phyloP scores from a whole-genome alignment of 1,139 yeast species.

The Geotrichum bryndzae region DNA sequence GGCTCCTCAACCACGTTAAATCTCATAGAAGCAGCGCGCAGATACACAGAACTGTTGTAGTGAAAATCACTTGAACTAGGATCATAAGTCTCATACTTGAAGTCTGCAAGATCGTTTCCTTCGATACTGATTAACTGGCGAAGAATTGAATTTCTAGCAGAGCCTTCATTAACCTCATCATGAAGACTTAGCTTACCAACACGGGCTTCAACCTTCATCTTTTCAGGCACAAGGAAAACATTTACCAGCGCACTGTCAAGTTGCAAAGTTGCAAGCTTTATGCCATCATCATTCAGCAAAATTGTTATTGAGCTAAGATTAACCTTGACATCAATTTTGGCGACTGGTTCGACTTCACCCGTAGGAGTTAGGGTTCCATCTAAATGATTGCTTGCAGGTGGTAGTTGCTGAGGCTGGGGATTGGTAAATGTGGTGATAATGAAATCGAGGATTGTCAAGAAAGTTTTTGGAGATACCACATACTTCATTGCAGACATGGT shows the following conservation, averaged over 20 bases:
- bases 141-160: constrained; percentile 52
- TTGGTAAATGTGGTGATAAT: constrained; percentile 78
- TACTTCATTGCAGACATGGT: constrained; percentile 75
- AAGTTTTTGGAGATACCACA: constrained; percentile 69
- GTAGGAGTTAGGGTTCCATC: constrained; percentile 1
- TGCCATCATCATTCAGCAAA: constrained; percentile 76
- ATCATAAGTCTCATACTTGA: constrained; percentile 78
- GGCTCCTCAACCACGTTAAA: constrained; percentile 80
- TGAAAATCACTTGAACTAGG: constrained; percentile 34
- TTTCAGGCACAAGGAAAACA: constrained; percentile 66
- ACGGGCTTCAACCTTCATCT: constrained; percentile 65
- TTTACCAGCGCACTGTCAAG: constrained; percentile 68
- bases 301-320: constrained; percentile 68
- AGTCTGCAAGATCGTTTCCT: constrained; percentile 76
- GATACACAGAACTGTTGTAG: constrained; percentile 55
- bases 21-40: constrained; percentile 69
- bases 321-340: constrained; percentile 60
- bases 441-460: constrained; percentile 74
- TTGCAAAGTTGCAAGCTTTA: constrained; percentile 71
- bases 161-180: constrained; percentile 68
- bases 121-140: constrained; percentile 72
- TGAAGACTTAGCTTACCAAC: constrained; percentile 75
- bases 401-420: constrained; percentile 48
- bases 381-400: constrained; percentile 1
- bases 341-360: constrained; percentile 9